A percentile compares a stretch with the other conserved stretches of the same genome.
These are phyloP conservation scores for Parasitella parasitica DNA, from an alignment of 371 early-diverging fungal genomes.

Conservation along the genomic window DNA sequence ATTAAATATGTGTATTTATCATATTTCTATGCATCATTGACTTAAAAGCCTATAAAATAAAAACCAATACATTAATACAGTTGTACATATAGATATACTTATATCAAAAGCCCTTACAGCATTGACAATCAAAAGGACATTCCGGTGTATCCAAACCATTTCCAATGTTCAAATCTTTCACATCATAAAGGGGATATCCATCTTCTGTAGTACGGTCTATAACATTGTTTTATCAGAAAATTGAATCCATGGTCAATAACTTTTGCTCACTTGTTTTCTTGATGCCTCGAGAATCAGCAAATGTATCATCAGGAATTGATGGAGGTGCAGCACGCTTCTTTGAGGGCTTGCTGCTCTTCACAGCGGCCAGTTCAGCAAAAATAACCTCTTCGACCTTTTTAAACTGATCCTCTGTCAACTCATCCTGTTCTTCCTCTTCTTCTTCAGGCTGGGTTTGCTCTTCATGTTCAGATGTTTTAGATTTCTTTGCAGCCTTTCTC, in stretches of 20 bases:
- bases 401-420: conserved; percentile 14
- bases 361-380: conserved; percentile 49
- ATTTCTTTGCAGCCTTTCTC: conserved; percentile 20
- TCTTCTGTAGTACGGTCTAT: conserved; percentile 53
- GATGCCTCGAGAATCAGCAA: conserved; percentile 46
- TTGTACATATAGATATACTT: neutral
- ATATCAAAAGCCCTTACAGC: conserved; percentile 38
- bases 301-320: conserved; percentile 27
- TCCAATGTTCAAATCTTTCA: conserved; percentile 47
- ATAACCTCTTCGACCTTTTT: conserved; percentile 43
- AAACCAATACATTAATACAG: neutral
- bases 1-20: neutral
- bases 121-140: conserved; percentile 52
- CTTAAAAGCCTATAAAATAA: neutral
- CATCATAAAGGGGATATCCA: conserved; percentile 53
- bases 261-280: conserved; percentile 45
- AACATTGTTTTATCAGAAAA: no score
- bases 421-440: conserved; percentile 17
- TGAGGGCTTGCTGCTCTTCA: conserved; percentile 27
- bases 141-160: conserved; percentile 47
- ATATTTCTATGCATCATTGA: neutral
- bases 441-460: no score
- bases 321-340: conserved; percentile 23
- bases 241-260: neutral
- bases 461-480: neutral